Evolutionary conservation across 345 rosid genomes (phyloP).

Genomic region (Microcos paniculata): DNA sequence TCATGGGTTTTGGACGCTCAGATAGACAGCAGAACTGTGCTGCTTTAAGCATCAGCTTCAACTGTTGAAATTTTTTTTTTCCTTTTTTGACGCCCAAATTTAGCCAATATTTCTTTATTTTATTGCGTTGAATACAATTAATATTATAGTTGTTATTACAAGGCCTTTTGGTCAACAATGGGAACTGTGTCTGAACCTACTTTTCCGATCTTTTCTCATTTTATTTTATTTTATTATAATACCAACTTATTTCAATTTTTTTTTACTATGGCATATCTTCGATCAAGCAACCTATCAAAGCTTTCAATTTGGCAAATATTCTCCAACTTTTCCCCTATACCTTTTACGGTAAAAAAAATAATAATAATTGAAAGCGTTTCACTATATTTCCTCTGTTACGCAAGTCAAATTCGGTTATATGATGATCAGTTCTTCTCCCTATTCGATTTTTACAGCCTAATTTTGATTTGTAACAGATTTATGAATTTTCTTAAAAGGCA

Average conservation of each 20-base stretch:
- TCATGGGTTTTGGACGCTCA: no score
- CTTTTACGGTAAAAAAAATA: neutral
- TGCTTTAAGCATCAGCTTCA: neutral
- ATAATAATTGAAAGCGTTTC: no score
- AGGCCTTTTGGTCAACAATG: conserved; percentile 45
- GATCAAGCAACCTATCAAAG: neutral
- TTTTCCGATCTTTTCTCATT: neutral
- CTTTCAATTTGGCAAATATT: neutral
- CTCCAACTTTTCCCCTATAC: neutral
- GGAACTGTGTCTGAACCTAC: conserved; percentile 32
- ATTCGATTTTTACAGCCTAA: no score
- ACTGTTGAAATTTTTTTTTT: neutral
- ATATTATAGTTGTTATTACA: neutral
- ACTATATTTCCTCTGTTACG: no score
- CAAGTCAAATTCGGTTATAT: no score
- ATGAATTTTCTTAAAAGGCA: no score
- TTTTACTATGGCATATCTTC: neutral
- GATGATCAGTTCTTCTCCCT: no score
- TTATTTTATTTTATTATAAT: neutral
- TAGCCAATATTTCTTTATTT: neutral
- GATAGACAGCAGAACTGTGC: no score
- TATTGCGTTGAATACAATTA: neutral
- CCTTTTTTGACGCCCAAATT: neutral
- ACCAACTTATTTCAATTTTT: neutral
- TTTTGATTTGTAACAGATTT: no score